These are phyloP conservation scores for Fraxinus quadrangulata DNA, from an alignment of 257 asterid genomes.

Conservation along the genomic window DNA sequence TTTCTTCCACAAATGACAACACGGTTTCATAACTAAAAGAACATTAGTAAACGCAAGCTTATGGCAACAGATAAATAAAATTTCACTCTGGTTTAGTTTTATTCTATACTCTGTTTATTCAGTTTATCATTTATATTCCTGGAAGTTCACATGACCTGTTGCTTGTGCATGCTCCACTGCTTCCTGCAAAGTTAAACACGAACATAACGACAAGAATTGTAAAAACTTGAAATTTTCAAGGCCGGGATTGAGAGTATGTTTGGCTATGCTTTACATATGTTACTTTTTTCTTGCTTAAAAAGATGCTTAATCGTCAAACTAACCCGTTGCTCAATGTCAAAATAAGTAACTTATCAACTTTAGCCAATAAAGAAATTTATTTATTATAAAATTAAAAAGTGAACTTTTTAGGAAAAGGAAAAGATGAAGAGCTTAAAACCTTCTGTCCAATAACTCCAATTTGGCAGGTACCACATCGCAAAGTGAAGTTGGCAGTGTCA, in stretches of 20 bases:
- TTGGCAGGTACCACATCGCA: slow-evolving; percentile 94
- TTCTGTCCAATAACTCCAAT: slow-evolving; percentile 87
- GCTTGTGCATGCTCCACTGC: slow-evolving; percentile 91
- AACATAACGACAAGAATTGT: background rate
- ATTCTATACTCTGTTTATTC: background rate
- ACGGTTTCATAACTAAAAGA: background rate
- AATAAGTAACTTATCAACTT: background rate
- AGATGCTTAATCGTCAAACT: too few species aligned
- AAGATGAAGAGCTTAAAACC: slow-evolving; percentile 42
- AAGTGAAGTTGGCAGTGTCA: slow-evolving; percentile 85
- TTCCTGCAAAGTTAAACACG: slow-evolving; percentile 53
- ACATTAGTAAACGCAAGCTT: background rate
- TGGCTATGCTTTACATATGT: background rate
- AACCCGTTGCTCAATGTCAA: background rate
- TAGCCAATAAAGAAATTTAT: too few species aligned
- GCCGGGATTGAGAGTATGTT: background rate
- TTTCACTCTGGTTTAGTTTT: background rate
- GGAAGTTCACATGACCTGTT: slow-evolving; percentile 95
- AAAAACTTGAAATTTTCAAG: background rate
- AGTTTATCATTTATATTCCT: slow-evolving; percentile 60
- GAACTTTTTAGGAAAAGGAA: background rate
- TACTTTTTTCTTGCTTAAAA: too few species aligned
- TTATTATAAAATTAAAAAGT: background rate
- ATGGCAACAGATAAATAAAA: background rate
- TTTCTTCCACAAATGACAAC: background rate